Percentiles rank a stretch among this genome's conserved stretches.
These are phyloP conservation scores for Lecanicillium sp. DNA, from an alignment of 2,329 filamentous ascomycete genomes.

Conservation along the genomic window DNA sequence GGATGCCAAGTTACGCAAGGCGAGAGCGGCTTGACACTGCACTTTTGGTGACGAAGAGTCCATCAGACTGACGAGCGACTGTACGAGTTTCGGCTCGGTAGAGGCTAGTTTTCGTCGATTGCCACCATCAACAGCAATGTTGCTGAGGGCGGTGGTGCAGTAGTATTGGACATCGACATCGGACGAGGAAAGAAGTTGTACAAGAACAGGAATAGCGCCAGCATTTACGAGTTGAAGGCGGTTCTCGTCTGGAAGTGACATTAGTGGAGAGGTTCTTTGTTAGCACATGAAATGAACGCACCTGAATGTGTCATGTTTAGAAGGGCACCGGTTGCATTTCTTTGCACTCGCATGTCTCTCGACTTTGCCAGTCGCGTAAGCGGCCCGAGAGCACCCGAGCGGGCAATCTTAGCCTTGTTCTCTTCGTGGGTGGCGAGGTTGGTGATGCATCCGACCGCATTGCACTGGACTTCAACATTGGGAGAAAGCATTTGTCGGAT, in stretches of 20 bases:
- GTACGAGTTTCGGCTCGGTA: slow-evolving; percentile 83
- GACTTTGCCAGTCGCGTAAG: slow-evolving; percentile 91
- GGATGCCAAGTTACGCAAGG: slow-evolving; percentile 88
- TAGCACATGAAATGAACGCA: slow-evolving; percentile 34
- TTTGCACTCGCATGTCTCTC: slow-evolving; percentile 95
- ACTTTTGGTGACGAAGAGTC: slow-evolving; percentile 96
- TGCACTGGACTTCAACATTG: slow-evolving; percentile 98
- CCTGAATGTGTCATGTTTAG: slow-evolving; percentile 99
- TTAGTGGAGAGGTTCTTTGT: slow-evolving; percentile 13
- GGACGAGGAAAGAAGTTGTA: slow-evolving; percentile 83
- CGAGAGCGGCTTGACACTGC: slow-evolving; percentile 92
- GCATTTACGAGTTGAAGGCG: slow-evolving; percentile 95
- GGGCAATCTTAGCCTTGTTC: slow-evolving; percentile 97
- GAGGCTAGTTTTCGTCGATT: slow-evolving; percentile 88
- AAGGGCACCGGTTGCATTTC: slow-evolving; percentile 91
- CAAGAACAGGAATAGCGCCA: slow-evolving; percentile 93
- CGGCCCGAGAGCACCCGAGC: slow-evolving; percentile 85
- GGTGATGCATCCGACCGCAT: slow-evolving; percentile 97
- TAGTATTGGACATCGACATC: slow-evolving; percentile 99
- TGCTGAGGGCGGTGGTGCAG: slow-evolving; percentile 95
- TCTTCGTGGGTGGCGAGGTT: slow-evolving; percentile 97
- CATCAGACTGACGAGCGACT: slow-evolving; percentile 92
- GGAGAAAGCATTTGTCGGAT: slow-evolving; percentile 98
- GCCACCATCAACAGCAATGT: slow-evolving; percentile 89
- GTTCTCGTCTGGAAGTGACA: slow-evolving; percentile 67